These are phyloP conservation scores for Musa balbisiana DNA, from an alignment of 202 grass and related monocot genomes.

Conservation along the genomic window DNA sequence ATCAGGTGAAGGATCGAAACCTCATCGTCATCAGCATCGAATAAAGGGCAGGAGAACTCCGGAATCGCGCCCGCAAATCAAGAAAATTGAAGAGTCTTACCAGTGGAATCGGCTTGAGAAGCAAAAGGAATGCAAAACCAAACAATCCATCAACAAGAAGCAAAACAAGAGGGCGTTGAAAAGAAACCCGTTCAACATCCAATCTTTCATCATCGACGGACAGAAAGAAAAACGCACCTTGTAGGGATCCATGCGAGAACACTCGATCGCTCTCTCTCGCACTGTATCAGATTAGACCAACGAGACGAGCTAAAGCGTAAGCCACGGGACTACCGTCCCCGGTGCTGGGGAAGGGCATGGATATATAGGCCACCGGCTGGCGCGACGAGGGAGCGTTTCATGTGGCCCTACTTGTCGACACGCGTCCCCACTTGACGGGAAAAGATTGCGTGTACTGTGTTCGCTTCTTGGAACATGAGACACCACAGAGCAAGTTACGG, in stretches of 20 bases:
- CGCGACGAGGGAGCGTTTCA: background rate
- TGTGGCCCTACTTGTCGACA: background rate
- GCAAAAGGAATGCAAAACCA: background rate
- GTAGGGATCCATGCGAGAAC: slow-evolving; percentile 60
- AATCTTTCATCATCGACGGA: background rate
- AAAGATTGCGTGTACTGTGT: too few relatives aligned
- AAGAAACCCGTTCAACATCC: slow-evolving; percentile 5
- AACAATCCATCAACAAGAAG: background rate
- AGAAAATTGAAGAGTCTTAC: too few relatives aligned
- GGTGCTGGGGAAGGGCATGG: background rate
- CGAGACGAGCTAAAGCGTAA: background rate
- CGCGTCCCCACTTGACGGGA: background rate
- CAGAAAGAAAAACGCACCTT: slow-evolving; percentile 32
- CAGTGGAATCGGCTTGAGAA: background rate
- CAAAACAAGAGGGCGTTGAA: background rate
- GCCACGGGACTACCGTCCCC: background rate
- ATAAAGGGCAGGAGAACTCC: too few relatives aligned
- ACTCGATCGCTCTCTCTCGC: background rate
- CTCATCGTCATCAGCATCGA: too few relatives aligned
- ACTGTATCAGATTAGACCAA: background rate
- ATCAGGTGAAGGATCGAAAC: too few relatives aligned
- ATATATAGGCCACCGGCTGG: background rate
- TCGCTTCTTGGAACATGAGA: too few relatives aligned
- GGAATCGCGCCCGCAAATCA: too few relatives aligned
- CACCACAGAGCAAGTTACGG: too few relatives aligned